Conservation (phyloP, 192 early-diverging fungal genomes). For the Haplosporangium gracile region DNA sequence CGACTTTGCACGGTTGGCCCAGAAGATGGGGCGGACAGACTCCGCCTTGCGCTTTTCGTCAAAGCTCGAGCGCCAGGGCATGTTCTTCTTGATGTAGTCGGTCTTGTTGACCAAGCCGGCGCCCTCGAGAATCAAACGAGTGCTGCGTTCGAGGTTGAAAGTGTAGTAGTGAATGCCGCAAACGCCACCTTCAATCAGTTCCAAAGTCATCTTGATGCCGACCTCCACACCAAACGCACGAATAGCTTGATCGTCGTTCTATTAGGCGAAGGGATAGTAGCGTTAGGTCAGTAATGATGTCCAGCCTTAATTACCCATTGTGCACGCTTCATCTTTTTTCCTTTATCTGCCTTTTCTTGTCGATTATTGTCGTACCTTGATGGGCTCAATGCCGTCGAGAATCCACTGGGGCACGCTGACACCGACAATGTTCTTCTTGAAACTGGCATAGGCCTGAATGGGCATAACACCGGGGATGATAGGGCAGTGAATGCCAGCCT, state of each 20-base stretch:
- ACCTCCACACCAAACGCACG: slow-evolving; percentile 93
- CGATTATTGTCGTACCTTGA: slow-evolving; percentile 78
- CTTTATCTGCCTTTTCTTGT: too few species aligned
- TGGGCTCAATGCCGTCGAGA: slow-evolving; percentile 88
- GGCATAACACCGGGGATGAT: slow-evolving; percentile 98
- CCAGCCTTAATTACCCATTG: not conserved
- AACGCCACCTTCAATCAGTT: slow-evolving; percentile 76
- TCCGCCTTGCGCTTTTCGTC: slow-evolving; percentile 92
- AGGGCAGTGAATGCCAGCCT: slow-evolving; percentile 80
- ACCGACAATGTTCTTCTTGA: slow-evolving; percentile 92
- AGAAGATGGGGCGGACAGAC: slow-evolving; percentile 98
- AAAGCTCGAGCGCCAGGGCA: slow-evolving; percentile 72
- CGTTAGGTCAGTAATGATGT: not conserved
- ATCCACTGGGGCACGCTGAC: slow-evolving; percentile 91
- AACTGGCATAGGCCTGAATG: slow-evolving; percentile 93
- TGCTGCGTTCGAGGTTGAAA: slow-evolving; percentile 92
- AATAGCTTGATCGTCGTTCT: slow-evolving; percentile 94
- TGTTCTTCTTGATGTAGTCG: slow-evolving; percentile 57
- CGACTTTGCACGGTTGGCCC: slow-evolving; percentile 93
- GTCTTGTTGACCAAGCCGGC: slow-evolving; percentile 79
- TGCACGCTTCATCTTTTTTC: not conserved
- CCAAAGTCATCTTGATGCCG: slow-evolving; percentile 86
- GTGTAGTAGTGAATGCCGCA: slow-evolving; percentile 97
- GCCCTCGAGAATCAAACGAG: slow-evolving; percentile 89
- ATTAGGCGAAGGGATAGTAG: not conserved